Conservation (phyloP, 1,284 basidiomycete genomes). For the Cerrena zonata region DNA sequence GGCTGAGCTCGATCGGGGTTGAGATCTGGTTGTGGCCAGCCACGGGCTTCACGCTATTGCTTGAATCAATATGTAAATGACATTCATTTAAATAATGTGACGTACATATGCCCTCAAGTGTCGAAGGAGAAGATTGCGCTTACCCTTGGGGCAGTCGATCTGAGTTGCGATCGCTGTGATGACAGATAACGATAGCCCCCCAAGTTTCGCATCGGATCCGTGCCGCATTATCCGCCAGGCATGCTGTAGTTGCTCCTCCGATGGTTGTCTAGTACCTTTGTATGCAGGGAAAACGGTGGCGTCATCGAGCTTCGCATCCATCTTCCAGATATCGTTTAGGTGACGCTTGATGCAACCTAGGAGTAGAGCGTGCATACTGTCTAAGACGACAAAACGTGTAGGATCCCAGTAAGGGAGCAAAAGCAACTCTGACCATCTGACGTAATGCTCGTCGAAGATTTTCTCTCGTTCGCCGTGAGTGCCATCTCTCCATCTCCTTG, state of each 20-base stretch:
- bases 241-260: neutral
- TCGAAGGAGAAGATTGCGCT: neutral
- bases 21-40: neutral
- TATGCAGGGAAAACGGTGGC: neutral
- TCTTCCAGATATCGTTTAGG: neutral
- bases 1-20: no score
- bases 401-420: conserved; percentile 36
- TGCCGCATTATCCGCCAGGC: conserved; percentile 1
- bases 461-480: neutral
- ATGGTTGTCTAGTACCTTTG: neutral
- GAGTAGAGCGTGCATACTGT: conserved; percentile 32
- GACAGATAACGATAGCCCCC: neutral
- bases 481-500: neutral
- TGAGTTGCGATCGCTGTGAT: neutral
- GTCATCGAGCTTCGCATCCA: neutral
- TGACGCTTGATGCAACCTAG: conserved; percentile 2
- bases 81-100: neutral
- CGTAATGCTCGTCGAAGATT: conserved; percentile 12
- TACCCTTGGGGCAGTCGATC: neutral
- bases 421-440: conserved; percentile 33
- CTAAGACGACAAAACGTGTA: conserved; percentile 25
- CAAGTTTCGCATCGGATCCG: neutral
- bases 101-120: neutral
- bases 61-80: neutral
- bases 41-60: neutral